phyloP scores from a whole-genome alignment of 2,329 filamentous ascomycete species.

The Lachnellula willkommii region DNA sequence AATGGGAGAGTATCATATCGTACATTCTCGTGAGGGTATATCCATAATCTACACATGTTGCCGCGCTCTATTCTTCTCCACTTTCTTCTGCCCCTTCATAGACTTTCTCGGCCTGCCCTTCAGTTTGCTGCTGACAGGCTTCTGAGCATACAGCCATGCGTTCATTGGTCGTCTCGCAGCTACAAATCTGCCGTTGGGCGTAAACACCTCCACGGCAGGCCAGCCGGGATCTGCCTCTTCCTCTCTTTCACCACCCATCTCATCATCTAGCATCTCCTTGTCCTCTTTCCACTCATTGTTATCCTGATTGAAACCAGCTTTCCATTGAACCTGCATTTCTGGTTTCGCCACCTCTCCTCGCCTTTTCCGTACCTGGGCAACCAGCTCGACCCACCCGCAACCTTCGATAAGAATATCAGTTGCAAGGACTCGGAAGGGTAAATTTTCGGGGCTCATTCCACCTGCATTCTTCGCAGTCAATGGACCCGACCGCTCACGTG shows the following conservation, averaged over 20 bases:
- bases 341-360: constrained; percentile 29
- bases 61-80: constrained; percentile 25
- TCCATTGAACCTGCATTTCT: not conserved
- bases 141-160: constrained; percentile 59
- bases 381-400: constrained; percentile 87
- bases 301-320: not conserved
- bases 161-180: constrained; percentile 63
- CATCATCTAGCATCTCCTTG: constrained; percentile 7
- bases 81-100: constrained; percentile 60
- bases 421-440: constrained; percentile 76
- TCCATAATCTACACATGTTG: constrained; percentile 1
- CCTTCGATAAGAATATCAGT: constrained; percentile 87
- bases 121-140: constrained; percentile 44
- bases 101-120: constrained; percentile 58
- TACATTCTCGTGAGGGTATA: not conserved
- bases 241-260: constrained; percentile 8
- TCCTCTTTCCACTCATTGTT: not conserved
- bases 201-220: constrained; percentile 79
- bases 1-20: not conserved
- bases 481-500: constrained; percentile 69
- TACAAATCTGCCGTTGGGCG: constrained; percentile 77
- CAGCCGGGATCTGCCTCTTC: constrained; percentile 37
- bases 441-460: constrained; percentile 56
- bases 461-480: constrained; percentile 59
- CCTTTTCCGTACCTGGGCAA: constrained; percentile 68